Base-by-base conservation (phyloP, 1,284 basidiomycete species). In the Trichosporon coremiiforme region DNA sequence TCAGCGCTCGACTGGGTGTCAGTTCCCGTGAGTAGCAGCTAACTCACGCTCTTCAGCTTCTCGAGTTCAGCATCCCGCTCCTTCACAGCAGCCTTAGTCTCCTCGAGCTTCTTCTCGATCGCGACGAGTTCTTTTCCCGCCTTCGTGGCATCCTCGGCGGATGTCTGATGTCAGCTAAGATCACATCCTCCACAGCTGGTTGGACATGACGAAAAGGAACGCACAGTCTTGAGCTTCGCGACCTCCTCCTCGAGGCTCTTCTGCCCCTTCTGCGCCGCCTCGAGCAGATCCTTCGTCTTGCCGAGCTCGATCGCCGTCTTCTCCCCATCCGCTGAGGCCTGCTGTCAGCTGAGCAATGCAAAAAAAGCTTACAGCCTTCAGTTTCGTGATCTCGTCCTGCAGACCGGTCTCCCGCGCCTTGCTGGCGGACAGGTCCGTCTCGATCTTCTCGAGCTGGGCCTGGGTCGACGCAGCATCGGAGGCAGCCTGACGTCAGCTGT, bases 1-100 rank as follows among this genome's bases (percentile, higher is more conserved):
- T 53, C 20, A 4, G 50, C 50, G 20, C 50, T 53, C 50, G 50
- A n/a, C 57, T 33, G 57, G 8, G 10, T 20, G 29, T 62, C 9
- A n/a, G 17, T 33, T n/a, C 9, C 6, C 35, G 35, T 7, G 35
- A 13, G 3, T 3, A 38, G 3, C 36, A 13, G 13, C 12, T 38
- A 38, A 38, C 36, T 38, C 13, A 38, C 36, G 36, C 36, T 38
- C 36, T 13, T 38, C 36, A 38, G 57, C 71, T 79, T 78, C 71
- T 80, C 76, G 33, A 80, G 66, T 64, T 80, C 77, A 17, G 71
- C 74, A 72, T 20, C 71, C 70, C 4, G 55, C 66, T 36, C 69
- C 66, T 25, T n/a, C 4, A 20, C 20, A 5, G 20, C 50, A 10
- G 64, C 38, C 62, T 71, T 65, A 47, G 71, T 60, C 64, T 72